Conservation (phyloP, 1,139 yeast genomes). For the Pichia sp. region DNA sequence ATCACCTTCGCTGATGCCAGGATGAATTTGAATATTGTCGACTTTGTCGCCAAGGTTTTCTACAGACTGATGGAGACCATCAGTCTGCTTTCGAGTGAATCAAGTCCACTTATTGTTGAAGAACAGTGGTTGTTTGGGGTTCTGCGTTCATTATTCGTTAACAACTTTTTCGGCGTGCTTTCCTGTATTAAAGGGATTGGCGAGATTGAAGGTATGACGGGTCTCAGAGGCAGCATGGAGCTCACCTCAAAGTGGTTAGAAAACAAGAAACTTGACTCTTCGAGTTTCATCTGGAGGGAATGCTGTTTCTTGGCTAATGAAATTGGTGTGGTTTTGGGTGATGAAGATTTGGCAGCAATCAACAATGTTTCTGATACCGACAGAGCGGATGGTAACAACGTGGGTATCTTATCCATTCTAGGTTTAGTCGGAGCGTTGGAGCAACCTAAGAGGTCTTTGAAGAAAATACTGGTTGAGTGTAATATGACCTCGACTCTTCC, state of each 20-base stretch:
- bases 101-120: slow-evolving; percentile 12
- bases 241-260: slow-evolving; percentile 40
- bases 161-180: slow-evolving; percentile 27
- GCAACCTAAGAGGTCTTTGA: slow-evolving; percentile 53
- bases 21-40: slow-evolving; percentile 42
- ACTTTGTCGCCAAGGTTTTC: slow-evolving; percentile 45
- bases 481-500: slow-evolving; percentile 43
- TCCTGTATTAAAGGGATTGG: slow-evolving; percentile 22
- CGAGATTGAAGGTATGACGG: slow-evolving; percentile 21
- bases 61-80: slow-evolving; percentile 39
- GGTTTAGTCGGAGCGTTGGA: slow-evolving; percentile 40
- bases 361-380: background rate
- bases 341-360: background rate
- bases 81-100: slow-evolving; percentile 3
- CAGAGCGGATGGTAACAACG: background rate
- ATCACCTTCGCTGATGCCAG: slow-evolving; percentile 37
- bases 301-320: slow-evolving; percentile 7
- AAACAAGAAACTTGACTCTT: slow-evolving; percentile 25
- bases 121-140: slow-evolving; percentile 25
- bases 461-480: slow-evolving; percentile 56
- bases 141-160: slow-evolving; percentile 21
- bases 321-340: slow-evolving; percentile 13
- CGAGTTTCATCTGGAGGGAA: slow-evolving; percentile 12
- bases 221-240: slow-evolving; percentile 30
- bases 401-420: slow-evolving; percentile 11